Conservation (phyloP, 345 rosid genomes). For the Trapa incisa region DNA sequence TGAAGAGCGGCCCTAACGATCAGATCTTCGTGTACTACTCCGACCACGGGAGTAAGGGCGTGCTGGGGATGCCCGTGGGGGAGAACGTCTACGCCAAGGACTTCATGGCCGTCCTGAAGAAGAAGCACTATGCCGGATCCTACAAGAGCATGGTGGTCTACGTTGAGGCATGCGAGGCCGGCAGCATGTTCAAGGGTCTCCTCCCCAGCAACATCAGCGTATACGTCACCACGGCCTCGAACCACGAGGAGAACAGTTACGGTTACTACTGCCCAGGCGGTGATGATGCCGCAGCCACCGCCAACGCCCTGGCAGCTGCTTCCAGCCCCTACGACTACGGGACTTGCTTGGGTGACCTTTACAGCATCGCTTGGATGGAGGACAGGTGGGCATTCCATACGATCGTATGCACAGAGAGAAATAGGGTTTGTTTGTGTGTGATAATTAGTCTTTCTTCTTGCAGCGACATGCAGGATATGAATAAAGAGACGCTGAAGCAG, state of each 20-base stretch:
- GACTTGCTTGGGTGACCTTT: constrained; percentile 56
- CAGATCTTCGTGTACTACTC: constrained; percentile 43
- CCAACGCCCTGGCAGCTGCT: background rate
- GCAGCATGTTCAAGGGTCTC: constrained; percentile 56
- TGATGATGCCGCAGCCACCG: background rate
- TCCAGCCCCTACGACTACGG: constrained; percentile 9
- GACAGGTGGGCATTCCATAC: constrained; percentile 30
- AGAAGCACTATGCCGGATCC: constrained; percentile 21
- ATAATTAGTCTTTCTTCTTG: background rate
- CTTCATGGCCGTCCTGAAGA: constrained; percentile 31
- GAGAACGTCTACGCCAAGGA: constrained; percentile 23
- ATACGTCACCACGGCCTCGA: constrained; percentile 52
- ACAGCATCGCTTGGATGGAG: constrained; percentile 76
- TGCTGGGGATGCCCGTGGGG: constrained; percentile 30
- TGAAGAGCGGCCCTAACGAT: constrained; percentile 44
- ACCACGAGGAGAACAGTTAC: constrained; percentile 34
- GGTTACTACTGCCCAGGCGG: constrained; percentile 32
- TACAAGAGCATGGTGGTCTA: constrained; percentile 52
- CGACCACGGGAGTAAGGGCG: constrained; percentile 54
- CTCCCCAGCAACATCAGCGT: constrained; percentile 30
- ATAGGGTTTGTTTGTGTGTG: background rate
- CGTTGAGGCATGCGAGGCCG: constrained; percentile 60
- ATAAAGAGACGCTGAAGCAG: constrained; percentile 33
- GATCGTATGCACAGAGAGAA: background rate
- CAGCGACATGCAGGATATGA: constrained; percentile 45